phyloP scores from a whole-genome alignment of 805 yeast species.

The Yarrowia deformans region DNA sequence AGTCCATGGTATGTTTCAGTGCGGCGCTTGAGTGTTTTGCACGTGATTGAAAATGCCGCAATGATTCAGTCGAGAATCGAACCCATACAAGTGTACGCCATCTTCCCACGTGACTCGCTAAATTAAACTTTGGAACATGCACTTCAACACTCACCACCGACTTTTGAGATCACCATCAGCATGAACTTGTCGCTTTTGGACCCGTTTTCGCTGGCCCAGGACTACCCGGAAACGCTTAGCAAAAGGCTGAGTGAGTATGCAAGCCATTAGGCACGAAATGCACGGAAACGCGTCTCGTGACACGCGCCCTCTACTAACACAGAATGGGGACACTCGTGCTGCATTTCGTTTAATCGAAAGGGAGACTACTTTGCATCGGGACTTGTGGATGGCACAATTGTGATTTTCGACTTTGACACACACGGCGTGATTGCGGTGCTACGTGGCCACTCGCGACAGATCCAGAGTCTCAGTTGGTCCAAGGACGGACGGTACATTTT shows the following conservation, averaged over 20 bases:
- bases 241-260: constrained; percentile 58
- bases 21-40: no score
- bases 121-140: constrained; percentile 10
- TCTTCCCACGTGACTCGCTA: background rate
- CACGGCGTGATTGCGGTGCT: constrained; percentile 62
- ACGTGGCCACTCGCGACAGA: constrained; percentile 71
- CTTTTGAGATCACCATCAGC: constrained; percentile 1
- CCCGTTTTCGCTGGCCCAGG: constrained; percentile 90
- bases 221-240: constrained; percentile 84
- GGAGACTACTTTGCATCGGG: constrained; percentile 93
- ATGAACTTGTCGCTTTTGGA: constrained; percentile 87
- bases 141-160: background rate
- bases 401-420: constrained; percentile 78
- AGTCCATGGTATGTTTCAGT: no score
- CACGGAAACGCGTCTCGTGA: background rate
- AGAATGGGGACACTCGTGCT: constrained; percentile 61
- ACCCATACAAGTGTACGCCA: background rate
- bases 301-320: background rate
- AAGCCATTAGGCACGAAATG: background rate
- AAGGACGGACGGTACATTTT: constrained; percentile 70
- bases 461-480: constrained; percentile 80
- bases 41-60: no score
- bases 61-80: background rate
- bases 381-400: constrained; percentile 71
- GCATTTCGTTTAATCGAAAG: constrained; percentile 68